phyloP scores from a whole-genome alignment of 805 yeast species.

The Lipomyces sp. region DNA sequence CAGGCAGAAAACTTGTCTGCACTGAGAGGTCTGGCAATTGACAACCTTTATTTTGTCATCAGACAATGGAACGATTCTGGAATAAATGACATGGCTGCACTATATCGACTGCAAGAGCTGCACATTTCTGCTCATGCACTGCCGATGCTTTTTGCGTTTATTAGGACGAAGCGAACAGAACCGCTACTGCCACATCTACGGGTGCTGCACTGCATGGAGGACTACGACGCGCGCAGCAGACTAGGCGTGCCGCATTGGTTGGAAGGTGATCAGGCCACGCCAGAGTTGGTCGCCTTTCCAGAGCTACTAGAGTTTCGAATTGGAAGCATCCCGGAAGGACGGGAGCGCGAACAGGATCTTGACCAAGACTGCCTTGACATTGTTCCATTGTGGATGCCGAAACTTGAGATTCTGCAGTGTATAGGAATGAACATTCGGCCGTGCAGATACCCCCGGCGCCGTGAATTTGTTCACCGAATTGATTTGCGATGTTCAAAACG shows the following conservation, averaged over 20 bases:
- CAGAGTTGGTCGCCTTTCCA: constrained; percentile 16
- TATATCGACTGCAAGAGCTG: constrained; percentile 11
- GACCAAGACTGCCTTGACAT: constrained; percentile 22
- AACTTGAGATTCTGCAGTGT: constrained; percentile 13
- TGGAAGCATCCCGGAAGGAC: constrained; percentile 1
- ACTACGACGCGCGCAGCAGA: constrained; percentile 19
- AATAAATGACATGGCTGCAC: constrained; percentile 6
- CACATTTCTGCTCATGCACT: constrained; percentile 21
- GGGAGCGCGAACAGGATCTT: constrained; percentile 16
- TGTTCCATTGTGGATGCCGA: constrained; percentile 22
- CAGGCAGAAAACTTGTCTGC: constrained; percentile 1
- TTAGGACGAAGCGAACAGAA: constrained; percentile 10
- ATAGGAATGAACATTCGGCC: constrained; percentile 19
- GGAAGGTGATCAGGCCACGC: constrained; percentile 8
- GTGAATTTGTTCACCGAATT: constrained; percentile 16
- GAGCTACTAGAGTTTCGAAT: constrained; percentile 15
- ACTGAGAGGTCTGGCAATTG: constrained; percentile 16
- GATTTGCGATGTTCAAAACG: constrained; percentile 11
- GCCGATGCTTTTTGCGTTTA: constrained; percentile 19
- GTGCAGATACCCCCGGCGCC: constrained; percentile 11
- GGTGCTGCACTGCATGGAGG: constrained; percentile 11
- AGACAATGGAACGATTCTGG: constrained; percentile 20
- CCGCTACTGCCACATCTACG: constrained; percentile 15
- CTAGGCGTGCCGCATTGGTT: constrained; percentile 21
- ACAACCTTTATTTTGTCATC: constrained; percentile 14